phyloP scores from a whole-genome alignment of 1,284 basidiomycete species.

The Cryptococcus maquisensis region DNA sequence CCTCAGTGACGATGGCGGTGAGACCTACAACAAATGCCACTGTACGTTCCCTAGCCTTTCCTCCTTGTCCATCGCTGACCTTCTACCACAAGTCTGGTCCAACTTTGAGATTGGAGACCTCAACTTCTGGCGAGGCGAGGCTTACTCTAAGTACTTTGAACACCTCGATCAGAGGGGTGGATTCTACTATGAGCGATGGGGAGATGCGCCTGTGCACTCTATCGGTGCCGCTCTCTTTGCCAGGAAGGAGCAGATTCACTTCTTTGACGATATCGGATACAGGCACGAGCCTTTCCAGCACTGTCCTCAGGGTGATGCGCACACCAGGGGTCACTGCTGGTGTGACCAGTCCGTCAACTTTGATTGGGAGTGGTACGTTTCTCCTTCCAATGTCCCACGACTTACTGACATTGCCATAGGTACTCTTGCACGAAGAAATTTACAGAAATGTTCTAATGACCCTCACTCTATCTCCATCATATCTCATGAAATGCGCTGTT shows the following conservation, averaged over 20 bases:
- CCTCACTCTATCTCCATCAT: too few relatives aligned
- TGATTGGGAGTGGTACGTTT: constrained; percentile 45
- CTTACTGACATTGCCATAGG: constrained; percentile 12
- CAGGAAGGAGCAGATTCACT: constrained; percentile 66
- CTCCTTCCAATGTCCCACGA: neutral
- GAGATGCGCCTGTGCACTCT: constrained; percentile 80
- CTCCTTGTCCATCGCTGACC: neutral
- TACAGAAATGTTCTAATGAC: constrained; percentile 24
- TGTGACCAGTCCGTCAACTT: constrained; percentile 48
- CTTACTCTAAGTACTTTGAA: constrained; percentile 73
- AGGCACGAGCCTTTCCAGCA: constrained; percentile 49
- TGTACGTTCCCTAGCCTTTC: constrained; percentile 53
- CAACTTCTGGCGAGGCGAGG: constrained; percentile 73
- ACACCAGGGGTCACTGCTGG: constrained; percentile 44
- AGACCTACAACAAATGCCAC: constrained; percentile 73
- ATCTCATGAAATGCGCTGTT: neutral
- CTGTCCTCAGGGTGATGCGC: constrained; percentile 48
- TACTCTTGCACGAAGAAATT: constrained; percentile 42
- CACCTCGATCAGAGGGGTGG: constrained; percentile 72
- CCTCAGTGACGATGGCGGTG: constrained; percentile 66
- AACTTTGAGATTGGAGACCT: constrained; percentile 75
- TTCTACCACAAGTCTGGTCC: constrained; percentile 58
- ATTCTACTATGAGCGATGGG: constrained; percentile 72
- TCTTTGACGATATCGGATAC: constrained; percentile 58
- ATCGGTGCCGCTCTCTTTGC: constrained; percentile 73